Percentiles rank a stretch among this genome's conserved stretches.
Evolutionary conservation across 208 protist genomes (phyloP).

Genomic region (Wallacemonas sp.): DNA sequence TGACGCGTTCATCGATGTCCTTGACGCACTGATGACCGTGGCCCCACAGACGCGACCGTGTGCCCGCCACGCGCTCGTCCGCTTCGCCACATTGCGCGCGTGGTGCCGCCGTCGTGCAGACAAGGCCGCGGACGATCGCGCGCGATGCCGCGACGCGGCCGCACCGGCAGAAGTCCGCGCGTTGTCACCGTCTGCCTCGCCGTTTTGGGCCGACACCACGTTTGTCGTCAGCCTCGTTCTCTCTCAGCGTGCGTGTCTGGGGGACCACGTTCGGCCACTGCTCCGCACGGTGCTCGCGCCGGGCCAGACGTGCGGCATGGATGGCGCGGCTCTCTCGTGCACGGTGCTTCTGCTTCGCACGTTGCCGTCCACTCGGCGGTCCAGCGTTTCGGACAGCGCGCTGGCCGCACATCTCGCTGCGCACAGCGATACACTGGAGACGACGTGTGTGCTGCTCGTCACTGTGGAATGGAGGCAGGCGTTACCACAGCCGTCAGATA

Average conservation of each 20-base stretch:
- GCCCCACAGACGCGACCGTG: not conserved
- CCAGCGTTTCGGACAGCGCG: not conserved
- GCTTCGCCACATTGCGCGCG: slow-evolving; percentile 5
- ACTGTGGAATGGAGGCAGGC: not conserved
- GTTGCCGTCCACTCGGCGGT: not conserved
- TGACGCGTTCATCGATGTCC: not conserved
- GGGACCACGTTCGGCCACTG: not conserved
- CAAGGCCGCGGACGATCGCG: too few relatives aligned
- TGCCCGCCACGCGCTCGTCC: not conserved
- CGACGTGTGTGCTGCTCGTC: not conserved
- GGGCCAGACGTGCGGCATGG: not conserved
- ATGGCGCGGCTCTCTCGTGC: not conserved
- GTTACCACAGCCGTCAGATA: not conserved
- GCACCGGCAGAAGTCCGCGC: too few relatives aligned
- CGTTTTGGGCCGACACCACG: not conserved
- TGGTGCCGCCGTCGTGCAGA: not conserved
- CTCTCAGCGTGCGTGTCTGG: not conserved
- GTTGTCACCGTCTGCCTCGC: not conserved
- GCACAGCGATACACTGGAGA: not conserved
- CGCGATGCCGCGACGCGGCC: too few relatives aligned
- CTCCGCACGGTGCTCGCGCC: not conserved
- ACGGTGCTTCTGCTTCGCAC: not conserved
- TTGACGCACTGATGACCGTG: not conserved
- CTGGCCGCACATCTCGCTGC: not conserved
- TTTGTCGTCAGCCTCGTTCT: not conserved